Conservation (phyloP, 1,139 yeast genomes). For the Kodamaea ohmeri region DNA sequence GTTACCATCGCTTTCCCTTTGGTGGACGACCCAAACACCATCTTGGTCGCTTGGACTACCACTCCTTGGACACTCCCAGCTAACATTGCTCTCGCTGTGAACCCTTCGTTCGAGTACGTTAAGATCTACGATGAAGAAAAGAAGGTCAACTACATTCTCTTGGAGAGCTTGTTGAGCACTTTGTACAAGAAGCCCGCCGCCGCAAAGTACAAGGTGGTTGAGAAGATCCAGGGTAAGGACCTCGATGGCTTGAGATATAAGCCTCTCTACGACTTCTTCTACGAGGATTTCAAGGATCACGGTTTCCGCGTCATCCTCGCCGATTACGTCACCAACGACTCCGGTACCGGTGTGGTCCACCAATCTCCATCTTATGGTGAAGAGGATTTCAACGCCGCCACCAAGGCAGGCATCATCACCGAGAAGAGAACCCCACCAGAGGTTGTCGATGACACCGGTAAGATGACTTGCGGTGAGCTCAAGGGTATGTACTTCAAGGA, state of each 20-base stretch:
- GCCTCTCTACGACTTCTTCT: slow-evolving; percentile 82
- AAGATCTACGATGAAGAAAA: slow-evolving; percentile 89
- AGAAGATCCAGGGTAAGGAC: slow-evolving; percentile 73
- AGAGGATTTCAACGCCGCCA: slow-evolving; percentile 87
- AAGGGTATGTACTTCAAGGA: slow-evolving; percentile 89
- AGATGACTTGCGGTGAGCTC: slow-evolving; percentile 77
- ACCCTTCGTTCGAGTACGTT: slow-evolving; percentile 87
- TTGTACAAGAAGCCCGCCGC: slow-evolving; percentile 91
- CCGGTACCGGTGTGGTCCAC: slow-evolving; percentile 99
- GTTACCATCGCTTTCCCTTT: slow-evolving; percentile 89
- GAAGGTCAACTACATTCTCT: slow-evolving; percentile 72
- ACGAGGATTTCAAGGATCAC: slow-evolving; percentile 66
- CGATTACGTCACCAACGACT: slow-evolving; percentile 83
- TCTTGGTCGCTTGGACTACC: slow-evolving; percentile 96
- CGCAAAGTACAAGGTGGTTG: slow-evolving; percentile 83
- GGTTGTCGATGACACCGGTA: slow-evolving; percentile 91
- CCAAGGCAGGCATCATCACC: slow-evolving; percentile 68
- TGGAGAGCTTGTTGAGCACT: slow-evolving; percentile 77
- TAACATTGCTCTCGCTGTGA: slow-evolving; percentile 85
- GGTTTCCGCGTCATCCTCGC: slow-evolving; percentile 83
- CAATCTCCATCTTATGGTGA: slow-evolving; percentile 99
- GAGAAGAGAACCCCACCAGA: slow-evolving; percentile 78
- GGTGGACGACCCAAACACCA: slow-evolving; percentile 73
- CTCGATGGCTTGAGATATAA: slow-evolving; percentile 75
- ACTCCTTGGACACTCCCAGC: slow-evolving; percentile 99